phyloP scores from a whole-genome alignment of 1,284 basidiomycete species.

The Austroboletus rostrupii region DNA sequence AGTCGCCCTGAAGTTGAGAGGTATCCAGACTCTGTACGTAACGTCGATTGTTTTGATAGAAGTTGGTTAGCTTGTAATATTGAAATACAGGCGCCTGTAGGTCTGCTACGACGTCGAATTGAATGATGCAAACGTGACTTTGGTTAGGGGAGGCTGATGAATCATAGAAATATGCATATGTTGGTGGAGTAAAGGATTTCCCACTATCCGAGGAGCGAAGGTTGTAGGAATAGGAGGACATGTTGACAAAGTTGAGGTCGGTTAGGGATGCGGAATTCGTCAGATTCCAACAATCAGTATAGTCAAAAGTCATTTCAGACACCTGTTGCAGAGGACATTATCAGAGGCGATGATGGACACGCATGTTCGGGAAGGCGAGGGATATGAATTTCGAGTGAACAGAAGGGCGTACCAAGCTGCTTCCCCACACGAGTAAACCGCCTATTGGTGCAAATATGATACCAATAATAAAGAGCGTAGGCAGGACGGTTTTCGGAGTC shows the following conservation, averaged over 20 bases:
- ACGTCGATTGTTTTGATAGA: constrained; percentile 97
- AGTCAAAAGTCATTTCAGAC: constrained; percentile 93
- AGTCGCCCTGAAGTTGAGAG: constrained; percentile 81
- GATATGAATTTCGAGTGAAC: constrained; percentile 22
- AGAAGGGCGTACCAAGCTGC: constrained; percentile 49
- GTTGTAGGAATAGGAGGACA: constrained; percentile 78
- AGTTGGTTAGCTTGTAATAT: constrained; percentile 96
- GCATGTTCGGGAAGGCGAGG: constrained; percentile 7
- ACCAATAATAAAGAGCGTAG: constrained; percentile 93
- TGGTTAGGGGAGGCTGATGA: constrained; percentile 40
- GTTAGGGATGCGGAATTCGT: constrained; percentile 40
- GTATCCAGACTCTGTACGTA: constrained; percentile 92
- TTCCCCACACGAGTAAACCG: constrained; percentile 89
- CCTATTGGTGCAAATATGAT: constrained; percentile 96
- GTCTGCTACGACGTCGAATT: constrained; percentile 81
- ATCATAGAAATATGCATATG: constrained; percentile 67
- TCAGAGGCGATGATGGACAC: not conserved
- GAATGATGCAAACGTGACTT: constrained; percentile 66
- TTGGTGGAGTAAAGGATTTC: constrained; percentile 46
- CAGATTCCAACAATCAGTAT: constrained; percentile 85
- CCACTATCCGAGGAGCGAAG: constrained; percentile 56
- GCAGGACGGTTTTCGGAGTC: constrained; percentile 94
- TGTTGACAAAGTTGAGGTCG: constrained; percentile 40
- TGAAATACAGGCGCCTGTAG: constrained; percentile 79
- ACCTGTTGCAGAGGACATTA: constrained; percentile 45